These are phyloP conservation scores for Ganoderma boninense DNA, from an alignment of 1,284 basidiomycete genomes.

Conservation along the genomic window DNA sequence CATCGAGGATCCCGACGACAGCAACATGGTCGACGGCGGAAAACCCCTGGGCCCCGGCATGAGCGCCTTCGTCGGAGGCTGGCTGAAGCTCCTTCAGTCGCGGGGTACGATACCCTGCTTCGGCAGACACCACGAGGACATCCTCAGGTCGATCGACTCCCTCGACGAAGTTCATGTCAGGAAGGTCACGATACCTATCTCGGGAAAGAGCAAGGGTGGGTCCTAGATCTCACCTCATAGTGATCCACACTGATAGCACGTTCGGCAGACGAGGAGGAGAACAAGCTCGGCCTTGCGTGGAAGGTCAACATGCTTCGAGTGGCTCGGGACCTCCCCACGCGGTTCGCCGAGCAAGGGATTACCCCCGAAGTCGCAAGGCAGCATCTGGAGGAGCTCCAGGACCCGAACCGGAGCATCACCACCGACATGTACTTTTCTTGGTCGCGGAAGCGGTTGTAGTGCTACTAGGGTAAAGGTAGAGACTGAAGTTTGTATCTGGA, in stretches of 20 bases:
- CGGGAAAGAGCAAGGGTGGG: background rate
- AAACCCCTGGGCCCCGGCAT: constrained; percentile 14
- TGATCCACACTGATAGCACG: background rate
- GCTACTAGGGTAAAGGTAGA: background rate
- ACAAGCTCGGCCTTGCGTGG: constrained; percentile 9
- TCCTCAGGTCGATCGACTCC: background rate
- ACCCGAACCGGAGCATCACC: constrained; percentile 13
- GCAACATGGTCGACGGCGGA: constrained; percentile 12
- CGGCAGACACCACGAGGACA: constrained; percentile 2
- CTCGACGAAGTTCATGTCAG: background rate
- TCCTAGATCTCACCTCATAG: background rate
- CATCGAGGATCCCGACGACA: constrained; percentile 24
- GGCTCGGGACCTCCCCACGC: constrained; percentile 5
- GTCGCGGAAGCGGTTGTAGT: constrained; percentile 11
- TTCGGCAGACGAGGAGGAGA: background rate
- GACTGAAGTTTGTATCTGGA: constrained; percentile 1
- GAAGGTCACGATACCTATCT: background rate
- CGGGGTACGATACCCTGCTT: constrained; percentile 13
- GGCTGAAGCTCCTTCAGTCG: constrained; percentile 6
- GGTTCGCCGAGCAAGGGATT: constrained; percentile 3
- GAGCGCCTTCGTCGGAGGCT: constrained; percentile 9
- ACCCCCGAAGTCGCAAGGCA: constrained; percentile 4
- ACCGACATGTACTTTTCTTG: constrained; percentile 23
- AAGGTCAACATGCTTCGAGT: constrained; percentile 8
- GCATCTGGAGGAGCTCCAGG: constrained; percentile 9